Conservation (phyloP, 2,329 filamentous ascomycete genomes). For the Penicillium sp. region DNA sequence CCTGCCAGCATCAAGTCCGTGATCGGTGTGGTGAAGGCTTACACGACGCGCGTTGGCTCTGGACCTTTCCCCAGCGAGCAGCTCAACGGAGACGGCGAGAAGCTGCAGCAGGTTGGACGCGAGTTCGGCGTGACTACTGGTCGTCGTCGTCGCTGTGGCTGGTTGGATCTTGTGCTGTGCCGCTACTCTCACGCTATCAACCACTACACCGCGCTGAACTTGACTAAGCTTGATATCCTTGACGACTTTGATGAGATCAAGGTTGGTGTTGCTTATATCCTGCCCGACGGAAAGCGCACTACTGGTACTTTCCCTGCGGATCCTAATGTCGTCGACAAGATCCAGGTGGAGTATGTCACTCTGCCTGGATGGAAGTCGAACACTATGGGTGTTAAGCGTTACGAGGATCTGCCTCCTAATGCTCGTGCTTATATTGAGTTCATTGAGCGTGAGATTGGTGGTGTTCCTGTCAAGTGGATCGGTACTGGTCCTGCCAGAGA, state of each 20-base stretch:
- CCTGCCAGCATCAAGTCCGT: slow-evolving; percentile 50
- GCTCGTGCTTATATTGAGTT: slow-evolving; percentile 54
- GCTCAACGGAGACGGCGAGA: slow-evolving; percentile 49
- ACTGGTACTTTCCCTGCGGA: slow-evolving; percentile 52
- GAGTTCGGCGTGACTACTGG: slow-evolving; percentile 54
- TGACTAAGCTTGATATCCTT: slow-evolving; percentile 57
- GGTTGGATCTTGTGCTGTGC: slow-evolving; percentile 57
- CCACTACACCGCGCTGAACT: slow-evolving; percentile 49
- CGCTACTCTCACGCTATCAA: slow-evolving; percentile 52
- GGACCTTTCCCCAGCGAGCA: slow-evolving; percentile 58
- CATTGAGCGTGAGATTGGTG: slow-evolving; percentile 50
- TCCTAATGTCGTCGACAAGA: slow-evolving; percentile 43
- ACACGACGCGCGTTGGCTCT: slow-evolving; percentile 52
- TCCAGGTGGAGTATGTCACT: slow-evolving; percentile 52
- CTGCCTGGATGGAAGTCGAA: slow-evolving; percentile 54
- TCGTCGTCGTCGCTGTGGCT: slow-evolving; percentile 54
- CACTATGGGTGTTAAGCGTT: slow-evolving; percentile 51
- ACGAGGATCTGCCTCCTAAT: slow-evolving; percentile 49
- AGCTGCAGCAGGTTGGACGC: slow-evolving; percentile 48
- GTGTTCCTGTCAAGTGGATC: slow-evolving; percentile 54
- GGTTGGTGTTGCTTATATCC: slow-evolving; percentile 50
- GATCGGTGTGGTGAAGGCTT: slow-evolving; percentile 58
- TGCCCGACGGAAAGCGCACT: slow-evolving; percentile 42
- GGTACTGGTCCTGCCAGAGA: slow-evolving; percentile 54
- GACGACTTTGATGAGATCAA: slow-evolving; percentile 57